Evolutionary conservation across 352 stramenopile genomes (phyloP).

Genomic region (Phytophthora aleatoria): DNA sequence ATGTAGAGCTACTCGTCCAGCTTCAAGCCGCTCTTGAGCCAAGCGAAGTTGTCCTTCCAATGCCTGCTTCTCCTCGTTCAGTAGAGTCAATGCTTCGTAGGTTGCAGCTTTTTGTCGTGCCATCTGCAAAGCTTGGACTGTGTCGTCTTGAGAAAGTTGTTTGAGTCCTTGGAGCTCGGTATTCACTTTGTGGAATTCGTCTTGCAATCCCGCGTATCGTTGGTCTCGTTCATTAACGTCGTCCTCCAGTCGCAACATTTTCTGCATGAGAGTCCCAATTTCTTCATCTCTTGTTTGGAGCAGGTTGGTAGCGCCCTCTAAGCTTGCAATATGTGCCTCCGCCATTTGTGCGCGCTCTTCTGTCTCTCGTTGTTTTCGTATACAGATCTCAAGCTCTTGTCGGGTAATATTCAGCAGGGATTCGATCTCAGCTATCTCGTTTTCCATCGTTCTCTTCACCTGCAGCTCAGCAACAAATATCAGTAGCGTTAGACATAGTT

Average conservation of each 20-base stretch:
- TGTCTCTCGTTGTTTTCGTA: conserved; percentile 6
- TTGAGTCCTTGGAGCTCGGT: conserved; percentile 40
- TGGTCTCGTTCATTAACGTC: conserved; percentile 33
- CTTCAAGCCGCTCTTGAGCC: conserved; percentile 34
- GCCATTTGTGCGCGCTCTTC: conserved; percentile 13
- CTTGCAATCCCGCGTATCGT: conserved; percentile 30
- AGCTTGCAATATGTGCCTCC: conserved; percentile 12
- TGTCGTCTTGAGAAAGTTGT: conserved; percentile 73
- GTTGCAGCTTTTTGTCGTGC: conserved; percentile 60
- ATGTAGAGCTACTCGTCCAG: conserved; percentile 12
- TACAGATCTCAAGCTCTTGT: conserved; percentile 19
- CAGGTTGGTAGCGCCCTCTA: conserved; percentile 18
- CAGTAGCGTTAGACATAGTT: neutral
- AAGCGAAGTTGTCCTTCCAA: conserved; percentile 42
- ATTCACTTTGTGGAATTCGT: conserved; percentile 38
- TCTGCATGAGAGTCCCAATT: conserved; percentile 52
- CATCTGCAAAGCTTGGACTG: conserved; percentile 75
- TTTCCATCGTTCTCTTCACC: conserved; percentile 32
- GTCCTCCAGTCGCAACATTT: conserved; percentile 43
- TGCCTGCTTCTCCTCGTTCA: conserved; percentile 64
- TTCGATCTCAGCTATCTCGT: conserved; percentile 19
- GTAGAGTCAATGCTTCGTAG: conserved; percentile 58
- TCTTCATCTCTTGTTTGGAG: conserved; percentile 48
- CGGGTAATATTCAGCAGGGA: conserved; percentile 10
- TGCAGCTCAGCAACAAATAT: conserved; percentile 10